These are phyloP conservation scores for Hansenula sp. DNA, from an alignment of 1,139 yeast genomes.

Conservation along the genomic window DNA sequence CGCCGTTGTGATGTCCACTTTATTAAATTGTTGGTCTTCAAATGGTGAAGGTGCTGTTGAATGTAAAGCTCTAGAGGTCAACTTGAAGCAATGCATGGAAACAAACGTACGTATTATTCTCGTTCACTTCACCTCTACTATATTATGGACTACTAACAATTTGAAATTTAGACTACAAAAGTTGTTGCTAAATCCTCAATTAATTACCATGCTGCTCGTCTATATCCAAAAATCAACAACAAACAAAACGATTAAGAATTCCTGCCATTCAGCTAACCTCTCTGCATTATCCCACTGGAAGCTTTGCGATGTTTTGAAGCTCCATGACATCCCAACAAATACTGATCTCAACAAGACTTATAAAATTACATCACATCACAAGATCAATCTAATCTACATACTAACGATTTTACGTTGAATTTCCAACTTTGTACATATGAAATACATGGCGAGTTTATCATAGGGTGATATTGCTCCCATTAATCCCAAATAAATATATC, in stretches of 20 bases:
- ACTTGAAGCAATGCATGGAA: conserved; percentile 53
- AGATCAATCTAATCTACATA: neutral
- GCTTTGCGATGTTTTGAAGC: too few species aligned
- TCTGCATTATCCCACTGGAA: too few species aligned
- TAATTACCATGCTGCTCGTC: conserved; percentile 81
- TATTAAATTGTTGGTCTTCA: conserved; percentile 95
- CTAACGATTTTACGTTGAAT: too few species aligned
- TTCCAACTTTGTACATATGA: too few species aligned
- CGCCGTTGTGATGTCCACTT: conserved; percentile 74
- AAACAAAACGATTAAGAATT: conserved; percentile 69
- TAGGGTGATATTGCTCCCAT: too few species aligned
- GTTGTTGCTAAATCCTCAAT: conserved; percentile 49
- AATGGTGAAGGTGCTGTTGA: conserved; percentile 76
- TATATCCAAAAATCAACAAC: conserved; percentile 75
- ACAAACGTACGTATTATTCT: conserved; percentile 17
- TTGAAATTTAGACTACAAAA: conserved; percentile 31
- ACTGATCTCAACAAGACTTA: too few species aligned
- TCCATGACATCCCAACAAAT: too few species aligned
- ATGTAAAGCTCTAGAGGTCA: conserved; percentile 61
- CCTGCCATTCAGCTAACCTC: too few species aligned
- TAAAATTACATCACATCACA: too few species aligned
- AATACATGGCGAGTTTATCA: too few species aligned
- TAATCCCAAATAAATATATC: too few species aligned
- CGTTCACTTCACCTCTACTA: neutral
- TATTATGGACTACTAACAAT: conserved; percentile 4